Evolutionary conservation across 345 rosid species (phyloP).

Genomic region (Citropsis articulata): DNA sequence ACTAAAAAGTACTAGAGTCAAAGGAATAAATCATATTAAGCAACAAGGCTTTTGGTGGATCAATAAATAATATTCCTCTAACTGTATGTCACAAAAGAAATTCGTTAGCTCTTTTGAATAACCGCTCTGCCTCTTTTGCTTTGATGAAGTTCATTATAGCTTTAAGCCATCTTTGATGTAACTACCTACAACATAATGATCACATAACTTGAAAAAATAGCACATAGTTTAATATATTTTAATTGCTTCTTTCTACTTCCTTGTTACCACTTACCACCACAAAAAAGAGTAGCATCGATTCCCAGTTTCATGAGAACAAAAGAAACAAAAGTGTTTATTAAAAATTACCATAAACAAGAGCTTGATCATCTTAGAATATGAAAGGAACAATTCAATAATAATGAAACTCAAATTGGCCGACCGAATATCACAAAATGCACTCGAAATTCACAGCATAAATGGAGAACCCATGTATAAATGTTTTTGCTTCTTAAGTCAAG

Average conservation of each 20-base stretch:
- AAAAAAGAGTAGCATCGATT: too few species aligned
- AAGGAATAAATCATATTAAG: conserved; percentile 2
- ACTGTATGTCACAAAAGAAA: conserved; percentile 30
- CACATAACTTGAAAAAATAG: not conserved
- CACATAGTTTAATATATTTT: not conserved
- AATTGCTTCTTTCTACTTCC: not conserved
- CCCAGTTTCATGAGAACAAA: too few species aligned
- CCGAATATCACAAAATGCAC: conserved; percentile 21
- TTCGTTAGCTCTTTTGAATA: conserved; percentile 27
- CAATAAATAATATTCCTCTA: conserved; percentile 2
- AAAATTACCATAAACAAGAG: not conserved
- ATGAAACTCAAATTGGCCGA: conserved; percentile 25
- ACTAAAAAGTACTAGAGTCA: not conserved
- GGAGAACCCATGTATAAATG: conserved; percentile 16
- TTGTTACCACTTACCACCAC: not conserved
- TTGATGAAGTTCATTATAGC: conserved; percentile 14
- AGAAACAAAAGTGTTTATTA: not conserved
- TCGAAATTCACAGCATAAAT: conserved; percentile 11
- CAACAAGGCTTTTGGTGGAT: conserved; percentile 6
- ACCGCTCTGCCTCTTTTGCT: conserved; percentile 11
- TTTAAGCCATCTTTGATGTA: conserved; percentile 18
- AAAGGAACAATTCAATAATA: not conserved
- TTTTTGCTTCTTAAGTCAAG: not conserved
- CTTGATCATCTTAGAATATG: not conserved
- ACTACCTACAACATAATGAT: not conserved